Conservation (phyloP, 352 stramenopile species). For the Pythium myriotylum region DNA sequence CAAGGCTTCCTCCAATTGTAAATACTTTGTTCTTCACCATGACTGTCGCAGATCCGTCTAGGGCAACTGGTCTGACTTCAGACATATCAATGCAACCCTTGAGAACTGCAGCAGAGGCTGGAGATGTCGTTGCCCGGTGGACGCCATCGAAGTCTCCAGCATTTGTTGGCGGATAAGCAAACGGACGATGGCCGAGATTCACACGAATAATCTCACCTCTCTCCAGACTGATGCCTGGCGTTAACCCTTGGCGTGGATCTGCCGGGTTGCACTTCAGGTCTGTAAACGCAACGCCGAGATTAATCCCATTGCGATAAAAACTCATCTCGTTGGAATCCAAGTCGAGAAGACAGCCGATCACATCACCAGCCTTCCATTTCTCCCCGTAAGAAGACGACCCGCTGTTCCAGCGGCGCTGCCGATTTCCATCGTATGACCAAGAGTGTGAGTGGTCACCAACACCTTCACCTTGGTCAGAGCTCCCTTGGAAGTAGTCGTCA, state of each 20-base stretch:
- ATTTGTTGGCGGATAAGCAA: constrained; percentile 69
- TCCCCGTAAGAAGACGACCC: constrained; percentile 88
- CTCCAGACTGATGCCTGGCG: constrained; percentile 88
- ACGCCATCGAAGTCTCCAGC: constrained; percentile 70
- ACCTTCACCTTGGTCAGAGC: constrained; percentile 89
- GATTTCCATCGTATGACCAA: constrained; percentile 93
- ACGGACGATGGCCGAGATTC: constrained; percentile 82
- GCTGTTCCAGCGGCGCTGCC: constrained; percentile 91
- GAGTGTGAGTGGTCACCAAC: constrained; percentile 91
- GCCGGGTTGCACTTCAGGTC: constrained; percentile 52
- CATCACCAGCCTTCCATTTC: constrained; percentile 90
- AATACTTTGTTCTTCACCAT: constrained; percentile 68
- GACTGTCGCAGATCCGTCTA: constrained; percentile 64
- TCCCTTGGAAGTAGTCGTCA: constrained; percentile 90
- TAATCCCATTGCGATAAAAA: constrained; percentile 89
- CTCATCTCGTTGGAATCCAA: constrained; percentile 80
- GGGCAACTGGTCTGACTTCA: constrained; percentile 12
- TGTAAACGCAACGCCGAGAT: constrained; percentile 77
- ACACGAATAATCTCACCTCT: constrained; percentile 86
- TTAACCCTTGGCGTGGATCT: constrained; percentile 68
- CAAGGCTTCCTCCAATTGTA: constrained; percentile 60
- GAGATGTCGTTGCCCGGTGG: constrained; percentile 49
- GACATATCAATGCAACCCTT: constrained; percentile 24
- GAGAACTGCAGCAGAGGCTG: constrained; percentile 44
- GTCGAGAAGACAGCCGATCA: constrained; percentile 91